Base-by-base conservation (phyloP, 805 yeast genomes). In the Barnettozyma sucrosica region DNA sequence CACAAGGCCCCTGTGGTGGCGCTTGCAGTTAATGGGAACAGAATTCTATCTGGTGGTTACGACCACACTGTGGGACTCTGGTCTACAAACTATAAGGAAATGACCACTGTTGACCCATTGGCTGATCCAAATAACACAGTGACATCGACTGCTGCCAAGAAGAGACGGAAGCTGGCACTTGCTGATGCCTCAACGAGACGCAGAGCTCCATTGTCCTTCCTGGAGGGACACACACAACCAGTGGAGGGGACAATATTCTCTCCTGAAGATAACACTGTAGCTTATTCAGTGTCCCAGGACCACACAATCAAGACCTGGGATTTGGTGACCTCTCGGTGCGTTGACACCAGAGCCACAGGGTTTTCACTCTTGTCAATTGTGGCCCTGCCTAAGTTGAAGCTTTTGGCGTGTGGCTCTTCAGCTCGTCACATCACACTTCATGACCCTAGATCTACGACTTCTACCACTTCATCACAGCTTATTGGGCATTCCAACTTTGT, bases 291-390 rank as follows among this genome's bases (percentile, higher is more conserved):
- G 2, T 85, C 97, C 6, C 97, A 89, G 65, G 98, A 93, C 69
- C 99, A 93, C 64, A 81, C 96, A 0, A 81, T 93, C 54, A 85
- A 86, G 61, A 93, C 99, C 0, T 93, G 98, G 98, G 99, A 93
- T 72, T 72, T 93, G 58, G 85, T 88, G 16, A 90, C 97, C 2
- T 72, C 86, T 11, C 77, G 87, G 54, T 80, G 89, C 58, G 85
- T 93, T 25, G 97, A 89, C 63, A 86, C 97, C 4, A 83, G 85
- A 66, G 77, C 85, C 19, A 89, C 98, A 0, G 85, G 90, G 13
- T 90, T 79, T 66, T 83, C 98, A 10, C 73, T 93, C 53, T 74
- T 90, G 40, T 86, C 96, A 0, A 67, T 90, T 25, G 72, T 81
- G 26, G 82, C 82, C 55, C 71, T 93, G 51, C 79, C 86, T 7